Evolutionary conservation across 2,329 filamentous ascomycete genomes (phyloP), one percentile per base, ranked within the genome.

Genomic region (Parastagonospora avenae): DNA sequence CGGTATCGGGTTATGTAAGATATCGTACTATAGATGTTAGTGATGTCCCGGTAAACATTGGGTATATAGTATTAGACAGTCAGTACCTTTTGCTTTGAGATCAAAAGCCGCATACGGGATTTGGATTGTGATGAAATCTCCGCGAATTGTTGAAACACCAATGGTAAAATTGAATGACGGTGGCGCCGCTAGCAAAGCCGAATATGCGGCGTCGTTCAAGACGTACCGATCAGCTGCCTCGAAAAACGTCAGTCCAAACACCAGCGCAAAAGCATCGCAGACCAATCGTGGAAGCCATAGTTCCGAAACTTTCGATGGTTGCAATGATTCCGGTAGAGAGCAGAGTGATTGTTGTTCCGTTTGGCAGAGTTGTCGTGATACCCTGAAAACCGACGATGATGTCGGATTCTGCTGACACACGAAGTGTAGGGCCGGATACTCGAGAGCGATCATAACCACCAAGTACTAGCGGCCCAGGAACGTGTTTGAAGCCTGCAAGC

Each of bases 31-130:
- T 5, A 24, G 19, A 24, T 24, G 19, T 24, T 5, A 24, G 19
- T 24, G 19, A 5, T 24, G 19, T 24, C 19, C 5, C 19, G 19
- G 5, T 24, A 24, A 3, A 24, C 3, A 5, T 3, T 24, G 19
- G 5, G 3, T 24, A 24, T 5, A 3, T 3, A 24, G 5, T 24
- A 24, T 24, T 24, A 24, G 19, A 24, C 19, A 5, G 19, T 24
- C 19, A 5, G 19, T 24, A 24, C 19, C 19, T 24, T 24, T 59
- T 1, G 75, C 77, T 12, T 63, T 68, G 2, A 77, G 64, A 49
- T 79, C 75, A 52, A 80, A 80, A 4, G 77, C 74, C 8, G 70
- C 64, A 51, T 80, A 80, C 2, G 77, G 75, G 1, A 80, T 62
- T 8, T 64, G 66, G 37, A 79, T 77, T 27, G 72, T 64, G 12